Conservation (phyloP, 805 yeast species). For the Saccharomycopsis amapae region DNA sequence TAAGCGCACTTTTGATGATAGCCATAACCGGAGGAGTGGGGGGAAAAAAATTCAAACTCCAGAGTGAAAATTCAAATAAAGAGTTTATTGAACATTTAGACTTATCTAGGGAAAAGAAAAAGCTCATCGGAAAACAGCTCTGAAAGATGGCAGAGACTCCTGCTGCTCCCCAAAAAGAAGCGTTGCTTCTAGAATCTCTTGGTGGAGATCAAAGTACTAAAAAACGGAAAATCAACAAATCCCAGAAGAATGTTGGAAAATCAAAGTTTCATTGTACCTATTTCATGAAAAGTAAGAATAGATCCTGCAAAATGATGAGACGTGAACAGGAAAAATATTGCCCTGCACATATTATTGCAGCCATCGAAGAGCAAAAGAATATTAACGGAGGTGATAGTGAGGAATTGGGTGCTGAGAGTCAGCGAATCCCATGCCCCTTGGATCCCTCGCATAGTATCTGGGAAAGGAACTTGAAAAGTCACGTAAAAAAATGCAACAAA, state of each 20-base stretch:
- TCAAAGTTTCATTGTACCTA: constrained; percentile 42
- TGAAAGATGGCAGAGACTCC: too few species aligned
- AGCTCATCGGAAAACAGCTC: too few species aligned
- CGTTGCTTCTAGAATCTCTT: too few species aligned
- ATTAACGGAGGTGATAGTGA: constrained; percentile 16
- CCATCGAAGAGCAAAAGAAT: constrained; percentile 21
- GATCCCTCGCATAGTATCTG: constrained; percentile 72
- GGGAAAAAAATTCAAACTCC: too few species aligned
- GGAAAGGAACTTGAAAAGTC: constrained; percentile 48
- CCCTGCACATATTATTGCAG: constrained; percentile 47
- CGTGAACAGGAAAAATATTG: constrained; percentile 42
- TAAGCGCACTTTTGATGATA: too few species aligned
- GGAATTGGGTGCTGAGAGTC: background rate
- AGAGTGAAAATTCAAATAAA: too few species aligned
- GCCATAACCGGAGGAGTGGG: too few species aligned
- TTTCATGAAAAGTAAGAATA: constrained; percentile 41
- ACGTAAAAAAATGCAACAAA: constrained; percentile 56
- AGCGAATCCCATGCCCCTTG: constrained; percentile 64
- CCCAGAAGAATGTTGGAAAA: too few species aligned
- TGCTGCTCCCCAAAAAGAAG: too few species aligned
- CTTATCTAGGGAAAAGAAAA: too few species aligned
- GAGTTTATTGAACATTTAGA: too few species aligned
- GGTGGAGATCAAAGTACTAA: too few species aligned
- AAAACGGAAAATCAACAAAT: background rate
- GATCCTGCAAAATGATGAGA: constrained; percentile 58